Conservation (phyloP, 2,329 filamentous ascomycete species). For the Metarhizium brunneum region DNA sequence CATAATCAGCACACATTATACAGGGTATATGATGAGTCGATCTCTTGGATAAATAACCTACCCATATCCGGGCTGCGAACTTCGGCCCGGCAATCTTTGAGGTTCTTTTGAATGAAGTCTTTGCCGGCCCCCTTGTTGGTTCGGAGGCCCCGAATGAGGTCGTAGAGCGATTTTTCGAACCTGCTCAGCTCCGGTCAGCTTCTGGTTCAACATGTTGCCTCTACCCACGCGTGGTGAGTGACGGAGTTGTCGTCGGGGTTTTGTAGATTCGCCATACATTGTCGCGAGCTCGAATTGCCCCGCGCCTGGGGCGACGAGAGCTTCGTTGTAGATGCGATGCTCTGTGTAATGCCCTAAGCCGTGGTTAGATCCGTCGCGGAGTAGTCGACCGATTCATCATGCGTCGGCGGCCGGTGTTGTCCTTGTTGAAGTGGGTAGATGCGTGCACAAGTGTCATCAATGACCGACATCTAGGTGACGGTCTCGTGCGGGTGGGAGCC, state of each 20-base stretch:
- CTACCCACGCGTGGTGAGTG: neutral
- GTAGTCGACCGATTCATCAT: conserved; percentile 13
- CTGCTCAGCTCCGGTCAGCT: conserved; percentile 33
- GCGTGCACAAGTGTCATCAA: neutral
- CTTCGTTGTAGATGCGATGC: neutral
- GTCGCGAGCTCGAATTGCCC: conserved; percentile 9
- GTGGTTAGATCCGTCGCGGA: conserved; percentile 12
- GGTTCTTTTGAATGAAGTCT: conserved; percentile 85
- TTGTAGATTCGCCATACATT: conserved; percentile 1
- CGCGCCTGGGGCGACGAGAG: conserved; percentile 16
- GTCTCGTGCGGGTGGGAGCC: neutral
- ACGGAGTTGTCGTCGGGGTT: neutral
- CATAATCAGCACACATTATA: conserved; percentile 3
- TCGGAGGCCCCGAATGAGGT: conserved; percentile 92
- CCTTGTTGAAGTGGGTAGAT: neutral
- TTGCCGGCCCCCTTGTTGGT: conserved; percentile 93
- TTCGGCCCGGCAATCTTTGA: conserved; percentile 93
- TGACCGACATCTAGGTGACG: neutral
- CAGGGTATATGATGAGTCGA: neutral
- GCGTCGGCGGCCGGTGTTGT: conserved; percentile 5
- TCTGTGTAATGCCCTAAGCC: conserved; percentile 4
- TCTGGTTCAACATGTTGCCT: neutral
- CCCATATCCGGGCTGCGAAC: conserved; percentile 91
- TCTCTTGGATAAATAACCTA: conserved; percentile 29
- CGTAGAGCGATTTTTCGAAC: conserved; percentile 99